These are phyloP conservation scores for Nepenthes alata DNA, from an alignment of 179 eudicot species.

Conservation along the genomic window DNA sequence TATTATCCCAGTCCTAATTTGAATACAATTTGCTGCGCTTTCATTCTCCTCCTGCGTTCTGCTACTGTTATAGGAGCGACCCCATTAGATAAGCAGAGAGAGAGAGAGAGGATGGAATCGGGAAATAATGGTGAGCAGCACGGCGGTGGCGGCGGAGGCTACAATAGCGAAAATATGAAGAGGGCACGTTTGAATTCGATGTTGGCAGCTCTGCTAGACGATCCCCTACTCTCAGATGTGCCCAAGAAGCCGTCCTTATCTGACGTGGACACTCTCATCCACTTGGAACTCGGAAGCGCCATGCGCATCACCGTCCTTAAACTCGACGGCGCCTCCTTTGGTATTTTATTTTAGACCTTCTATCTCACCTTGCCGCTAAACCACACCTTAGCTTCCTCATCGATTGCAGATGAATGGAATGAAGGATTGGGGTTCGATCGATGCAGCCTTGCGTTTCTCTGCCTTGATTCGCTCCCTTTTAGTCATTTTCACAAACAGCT, in stretches of 20 bases:
- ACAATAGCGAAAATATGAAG: slow-evolving; percentile 43
- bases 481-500: slow-evolving; percentile 25
- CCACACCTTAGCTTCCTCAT: too few species aligned
- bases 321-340: slow-evolving; percentile 54
- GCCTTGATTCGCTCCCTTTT: not conserved
- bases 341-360: slow-evolving; percentile 19
- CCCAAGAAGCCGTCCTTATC: slow-evolving; percentile 61
- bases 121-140: not conserved
- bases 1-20: too few species aligned
- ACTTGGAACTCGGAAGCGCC: slow-evolving; percentile 89
- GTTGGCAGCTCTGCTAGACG: slow-evolving; percentile 52
- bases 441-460: too few species aligned
- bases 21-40: too few species aligned
- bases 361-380: not conserved
- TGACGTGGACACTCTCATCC: slow-evolving; percentile 72
- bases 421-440: too few species aligned
- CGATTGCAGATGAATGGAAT: too few species aligned
- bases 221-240: slow-evolving; percentile 69
- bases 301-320: slow-evolving; percentile 77
- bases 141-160: slow-evolving; percentile 20
- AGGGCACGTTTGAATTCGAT: slow-evolving; percentile 58
- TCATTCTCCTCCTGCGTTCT: too few species aligned
- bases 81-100: too few species aligned
- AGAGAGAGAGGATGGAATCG: slow-evolving; percentile 8
- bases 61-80: too few species aligned